These are phyloP conservation scores for Xerocomus nothofagi DNA, from an alignment of 1,284 basidiomycete genomes.

Conservation along the genomic window DNA sequence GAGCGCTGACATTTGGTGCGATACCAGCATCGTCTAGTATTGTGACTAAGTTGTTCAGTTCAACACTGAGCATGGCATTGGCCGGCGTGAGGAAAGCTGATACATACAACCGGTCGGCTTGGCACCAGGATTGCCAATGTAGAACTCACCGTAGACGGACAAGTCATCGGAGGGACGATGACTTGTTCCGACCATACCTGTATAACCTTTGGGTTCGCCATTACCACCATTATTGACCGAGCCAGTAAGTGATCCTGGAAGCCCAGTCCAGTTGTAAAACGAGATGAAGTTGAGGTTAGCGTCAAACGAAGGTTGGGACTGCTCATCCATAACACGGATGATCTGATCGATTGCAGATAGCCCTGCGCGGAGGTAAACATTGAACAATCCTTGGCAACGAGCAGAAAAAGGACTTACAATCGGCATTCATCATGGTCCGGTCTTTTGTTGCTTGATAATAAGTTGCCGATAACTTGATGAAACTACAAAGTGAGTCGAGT, in stretches of 20 bases:
- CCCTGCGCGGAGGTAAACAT: slow-evolving; percentile 44
- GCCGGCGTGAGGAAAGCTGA: slow-evolving; percentile 72
- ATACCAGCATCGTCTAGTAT: slow-evolving; percentile 55
- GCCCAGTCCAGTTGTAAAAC: slow-evolving; percentile 79
- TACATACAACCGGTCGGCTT: slow-evolving; percentile 1
- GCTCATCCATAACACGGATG: slow-evolving; percentile 72
- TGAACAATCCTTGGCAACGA: not conserved
- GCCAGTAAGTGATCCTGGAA: slow-evolving; percentile 55
- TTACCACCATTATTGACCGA: slow-evolving; percentile 65
- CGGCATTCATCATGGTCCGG: slow-evolving; percentile 64
- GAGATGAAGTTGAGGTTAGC: slow-evolving; percentile 69
- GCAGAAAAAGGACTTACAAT: slow-evolving; percentile 47
- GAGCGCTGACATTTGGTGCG: slow-evolving; percentile 49
- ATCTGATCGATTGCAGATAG: slow-evolving; percentile 67
- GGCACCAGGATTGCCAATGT: not conserved
- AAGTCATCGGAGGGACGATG: slow-evolving; percentile 77
- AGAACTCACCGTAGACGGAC: slow-evolving; percentile 58
- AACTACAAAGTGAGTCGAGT: slow-evolving; percentile 72
- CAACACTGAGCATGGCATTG: slow-evolving; percentile 79
- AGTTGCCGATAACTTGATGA: slow-evolving; percentile 71
- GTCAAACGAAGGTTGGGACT: slow-evolving; percentile 72
- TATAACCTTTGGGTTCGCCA: slow-evolving; percentile 66
- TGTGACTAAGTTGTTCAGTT: slow-evolving; percentile 58
- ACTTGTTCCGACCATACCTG: slow-evolving; percentile 68
- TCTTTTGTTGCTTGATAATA: slow-evolving; percentile 73